Base-by-base conservation (phyloP, 148 eudicot species). In the Pouteria glomerata region DNA sequence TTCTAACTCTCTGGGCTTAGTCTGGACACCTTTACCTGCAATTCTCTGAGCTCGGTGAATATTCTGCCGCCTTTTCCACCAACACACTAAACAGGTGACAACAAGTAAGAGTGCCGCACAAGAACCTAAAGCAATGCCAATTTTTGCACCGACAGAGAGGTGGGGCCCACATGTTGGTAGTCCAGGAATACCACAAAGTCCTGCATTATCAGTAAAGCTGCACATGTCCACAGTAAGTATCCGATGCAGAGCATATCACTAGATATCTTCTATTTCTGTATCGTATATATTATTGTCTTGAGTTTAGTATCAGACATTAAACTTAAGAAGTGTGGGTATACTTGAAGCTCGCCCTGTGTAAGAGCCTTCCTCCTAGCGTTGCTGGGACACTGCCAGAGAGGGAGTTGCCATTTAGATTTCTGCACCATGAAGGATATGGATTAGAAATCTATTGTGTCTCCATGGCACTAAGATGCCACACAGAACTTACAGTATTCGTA, bases 271-370 rank as follows among this genome's bases (percentile, higher is more conserved):
- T n/a, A 33, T 68, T 51, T 53, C 60, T 16, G 16, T 26, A 16
- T 4, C 8, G 8, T 41, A 24, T 10, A 57, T 23, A 41, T 37
- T 53, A 34, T 15, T 39, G 18, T 57, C 18, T 26, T 4, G 0
- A 57, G 21, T 41, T 42, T 15, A 47, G 21, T 61, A 26, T 61
- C 33, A 48, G 31, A 11, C 35, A 47, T 63, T 33, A 56, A 34
- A 71, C 14, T 27, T 23, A 14, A 1, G 48, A 5, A 50, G 30
- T 24, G 44, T 50, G 41, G 47, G 78, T 91, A 58, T 87, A 96
- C 99, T 96, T 96, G 85, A 90, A 96, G 86, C 99, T 96, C 72
- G 99, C 95, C 70, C 99, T 79, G 70, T 90, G 97, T 74, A 96
- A 71, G 57, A 96, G 88, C 80, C 96, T 92, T 72, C 86, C 97